Base-by-base conservation (phyloP, 1,284 basidiomycete genomes). In the Ceraceosorus guamensis region DNA sequence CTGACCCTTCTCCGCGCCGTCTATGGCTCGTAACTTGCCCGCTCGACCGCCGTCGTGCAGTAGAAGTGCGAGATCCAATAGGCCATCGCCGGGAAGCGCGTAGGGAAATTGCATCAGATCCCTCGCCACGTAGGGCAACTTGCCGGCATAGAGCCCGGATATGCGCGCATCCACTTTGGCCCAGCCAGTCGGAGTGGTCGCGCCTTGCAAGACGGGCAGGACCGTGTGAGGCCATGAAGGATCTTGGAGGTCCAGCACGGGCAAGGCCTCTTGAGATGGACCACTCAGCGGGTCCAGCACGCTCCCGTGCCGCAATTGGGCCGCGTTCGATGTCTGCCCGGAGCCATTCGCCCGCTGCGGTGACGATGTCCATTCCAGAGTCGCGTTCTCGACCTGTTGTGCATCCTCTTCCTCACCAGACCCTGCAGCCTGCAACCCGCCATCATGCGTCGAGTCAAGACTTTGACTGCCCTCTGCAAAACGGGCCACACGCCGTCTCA, bases 101-200 rank as follows among this genome's bases (percentile, higher is more conserved):
- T 66, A 75, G 0, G 73, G 73, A 46, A 75, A 75, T 34, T 74
- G 70, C 65, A 74, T 63, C 48, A 74, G 59, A 41, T 71, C 66
- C 31, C 73, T 67, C 3, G 66, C 58, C 10, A 75, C 70, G 46
- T 61, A 75, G 5, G 73, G 73, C 31, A 74, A 53, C 55, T 74
- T 75, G 55, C 73, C 73, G 0, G 59, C 67, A 48, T 74, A 75
- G 24, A 75, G 59, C 11, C 63, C 61, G 5, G 73, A 68, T 14
- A 73, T 56, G 10, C 60, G 51, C 13, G 61, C 58, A 3, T 53
- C 43, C 18, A 75, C 56, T 8, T 66, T 63, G 18, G 48, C 44
- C 73, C 73, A 75, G 30, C 14, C 31, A 16, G 16, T 37, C 11
- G 52, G 39, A n/a, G 47, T 46, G 8, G 51, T 47, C 0, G 61